Evolutionary conservation across 805 yeast species (phyloP).

Genomic region (Yarrowia phangngaensis): DNA sequence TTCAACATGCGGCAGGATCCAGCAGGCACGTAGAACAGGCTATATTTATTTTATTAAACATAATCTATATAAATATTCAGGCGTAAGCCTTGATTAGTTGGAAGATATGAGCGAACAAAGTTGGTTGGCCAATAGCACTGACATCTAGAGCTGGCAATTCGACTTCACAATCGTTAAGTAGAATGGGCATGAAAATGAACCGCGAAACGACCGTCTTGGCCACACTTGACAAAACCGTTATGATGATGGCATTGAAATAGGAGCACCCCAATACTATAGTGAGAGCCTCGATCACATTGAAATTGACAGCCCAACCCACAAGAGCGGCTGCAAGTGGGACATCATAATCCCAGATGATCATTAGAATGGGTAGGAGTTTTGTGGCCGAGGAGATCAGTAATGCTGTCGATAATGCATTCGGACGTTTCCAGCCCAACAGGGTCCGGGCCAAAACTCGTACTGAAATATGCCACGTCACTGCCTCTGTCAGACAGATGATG

Average conservation of each 20-base stretch:
- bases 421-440: slow-evolving; percentile 41
- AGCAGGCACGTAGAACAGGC: no score
- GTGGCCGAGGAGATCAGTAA: slow-evolving; percentile 73
- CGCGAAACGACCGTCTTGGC: slow-evolving; percentile 13
- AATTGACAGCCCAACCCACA: slow-evolving; percentile 56
- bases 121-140: slow-evolving; percentile 25
- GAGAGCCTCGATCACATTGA: slow-evolving; percentile 64
- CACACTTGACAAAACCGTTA: slow-evolving; percentile 31
- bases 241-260: slow-evolving; percentile 36
- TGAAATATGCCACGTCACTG: slow-evolving; percentile 38
- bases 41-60: no score
- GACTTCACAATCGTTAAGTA: slow-evolving; percentile 17
- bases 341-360: slow-evolving; percentile 97
- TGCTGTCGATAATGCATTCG: slow-evolving; percentile 56
- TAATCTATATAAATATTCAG: no score
- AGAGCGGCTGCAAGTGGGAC: slow-evolving; percentile 59
- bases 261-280: slow-evolving; percentile 43
- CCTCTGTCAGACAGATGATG: slow-evolving; percentile 39
- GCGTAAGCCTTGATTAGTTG: slow-evolving; percentile 13
- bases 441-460: slow-evolving; percentile 40
- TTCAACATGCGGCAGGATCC: slow-evolving; percentile 22
- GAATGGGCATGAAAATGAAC: slow-evolving; percentile 21
- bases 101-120: slow-evolving; percentile 11
- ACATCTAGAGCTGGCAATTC: slow-evolving; percentile 5
- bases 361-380: slow-evolving; percentile 81